Evolutionary conservation across 1,284 basidiomycete species (phyloP).

Genomic region (Coniophora puteana): DNA sequence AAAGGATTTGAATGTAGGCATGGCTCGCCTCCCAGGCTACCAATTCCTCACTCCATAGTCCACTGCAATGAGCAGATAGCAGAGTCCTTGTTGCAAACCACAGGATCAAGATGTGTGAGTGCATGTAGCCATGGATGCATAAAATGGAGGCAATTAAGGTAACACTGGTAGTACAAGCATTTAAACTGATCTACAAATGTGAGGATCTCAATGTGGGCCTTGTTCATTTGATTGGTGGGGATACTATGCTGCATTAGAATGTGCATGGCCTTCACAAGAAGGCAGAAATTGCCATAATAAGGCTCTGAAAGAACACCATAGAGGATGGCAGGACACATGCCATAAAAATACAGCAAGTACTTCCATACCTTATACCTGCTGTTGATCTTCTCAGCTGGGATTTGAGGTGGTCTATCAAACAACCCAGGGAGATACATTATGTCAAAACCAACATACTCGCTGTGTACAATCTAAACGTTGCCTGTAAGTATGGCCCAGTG

Average conservation of each 20-base stretch:
- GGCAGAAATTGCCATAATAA: slow-evolving; percentile 13
- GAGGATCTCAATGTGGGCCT: neutral
- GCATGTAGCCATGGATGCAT: neutral
- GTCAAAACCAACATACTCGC: slow-evolving; percentile 22
- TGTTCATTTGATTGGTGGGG: neutral
- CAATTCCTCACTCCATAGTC: neutral
- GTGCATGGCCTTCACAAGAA: neutral
- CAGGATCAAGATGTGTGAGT: neutral
- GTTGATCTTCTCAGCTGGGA: slow-evolving; percentile 32
- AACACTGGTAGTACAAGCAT: neutral
- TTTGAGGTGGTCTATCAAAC: slow-evolving; percentile 30
- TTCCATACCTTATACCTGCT: slow-evolving; percentile 35
- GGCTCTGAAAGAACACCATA: slow-evolving; percentile 19
- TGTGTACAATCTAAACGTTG: slow-evolving; percentile 32
- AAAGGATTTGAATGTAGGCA: neutral
- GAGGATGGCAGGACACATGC: slow-evolving; percentile 26
- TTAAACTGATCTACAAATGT: neutral
- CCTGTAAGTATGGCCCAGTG: slow-evolving; percentile 30
- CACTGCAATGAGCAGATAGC: neutral
- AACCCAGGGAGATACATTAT: slow-evolving; percentile 25
- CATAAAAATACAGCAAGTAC: slow-evolving; percentile 27
- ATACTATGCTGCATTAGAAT: neutral
- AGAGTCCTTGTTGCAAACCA: neutral
- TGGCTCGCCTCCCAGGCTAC: neutral
- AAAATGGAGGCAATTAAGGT: neutral